These are phyloP conservation scores for Sanghuangporus weigelae DNA, from an alignment of 1,284 basidiomycete species.

Conservation along the genomic window DNA sequence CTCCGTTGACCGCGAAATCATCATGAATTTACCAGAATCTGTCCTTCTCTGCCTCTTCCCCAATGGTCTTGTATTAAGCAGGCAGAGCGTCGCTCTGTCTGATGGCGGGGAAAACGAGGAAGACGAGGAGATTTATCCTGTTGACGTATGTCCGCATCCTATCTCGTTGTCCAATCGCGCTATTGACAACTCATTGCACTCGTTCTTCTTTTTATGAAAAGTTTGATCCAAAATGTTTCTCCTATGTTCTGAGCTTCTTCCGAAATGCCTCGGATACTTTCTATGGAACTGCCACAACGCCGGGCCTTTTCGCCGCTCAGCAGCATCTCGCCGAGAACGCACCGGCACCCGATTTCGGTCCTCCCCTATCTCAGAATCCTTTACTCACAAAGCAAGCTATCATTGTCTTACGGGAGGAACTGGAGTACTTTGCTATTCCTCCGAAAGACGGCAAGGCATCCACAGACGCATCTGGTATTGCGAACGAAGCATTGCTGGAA, in stretches of 20 bases:
- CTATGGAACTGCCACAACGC: slow-evolving; percentile 77
- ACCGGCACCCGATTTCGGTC: slow-evolving; percentile 56
- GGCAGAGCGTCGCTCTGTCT: slow-evolving; percentile 72
- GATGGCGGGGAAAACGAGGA: slow-evolving; percentile 78
- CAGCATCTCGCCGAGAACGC: slow-evolving; percentile 68
- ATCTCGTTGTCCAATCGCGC: slow-evolving; percentile 7
- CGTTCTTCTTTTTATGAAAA: slow-evolving; percentile 28
- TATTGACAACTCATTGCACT: not conserved
- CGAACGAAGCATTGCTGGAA: slow-evolving; percentile 70
- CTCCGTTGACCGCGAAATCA: slow-evolving; percentile 93
- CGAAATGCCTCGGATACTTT: slow-evolving; percentile 82
- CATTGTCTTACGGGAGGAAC: slow-evolving; percentile 95
- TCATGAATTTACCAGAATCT: slow-evolving; percentile 98
- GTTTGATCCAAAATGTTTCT: slow-evolving; percentile 97
- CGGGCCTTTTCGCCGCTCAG: slow-evolving; percentile 77
- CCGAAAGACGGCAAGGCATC: slow-evolving; percentile 56
- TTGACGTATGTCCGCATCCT: slow-evolving; percentile 70
- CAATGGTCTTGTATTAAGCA: slow-evolving; percentile 91
- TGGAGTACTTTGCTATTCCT: slow-evolving; percentile 97
- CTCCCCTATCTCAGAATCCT: slow-evolving; percentile 76
- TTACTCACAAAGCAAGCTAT: slow-evolving; percentile 96
- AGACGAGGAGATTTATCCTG: slow-evolving; percentile 91
- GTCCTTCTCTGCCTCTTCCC: slow-evolving; percentile 96
- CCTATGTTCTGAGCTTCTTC: slow-evolving; percentile 92
- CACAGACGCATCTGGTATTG: slow-evolving; percentile 74